Evolutionary conservation across 331 rosid species (phyloP).

Genomic region (Malus hybrid): DNA sequence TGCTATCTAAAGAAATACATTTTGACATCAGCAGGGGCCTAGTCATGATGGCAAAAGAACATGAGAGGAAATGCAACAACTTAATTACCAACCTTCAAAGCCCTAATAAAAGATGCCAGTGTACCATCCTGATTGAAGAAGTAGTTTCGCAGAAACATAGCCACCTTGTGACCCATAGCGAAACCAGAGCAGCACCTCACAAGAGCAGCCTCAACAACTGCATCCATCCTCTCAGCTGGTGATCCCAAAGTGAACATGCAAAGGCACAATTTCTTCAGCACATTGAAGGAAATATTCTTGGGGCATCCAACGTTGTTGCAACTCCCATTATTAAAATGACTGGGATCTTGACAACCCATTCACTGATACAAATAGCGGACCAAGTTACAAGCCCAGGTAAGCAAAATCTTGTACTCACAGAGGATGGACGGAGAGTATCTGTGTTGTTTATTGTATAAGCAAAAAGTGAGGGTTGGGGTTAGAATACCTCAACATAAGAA

Average conservation of each 20-base stretch:
- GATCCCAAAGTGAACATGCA: conserved; percentile 58
- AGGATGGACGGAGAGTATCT: neutral
- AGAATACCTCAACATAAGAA: conserved; percentile 71
- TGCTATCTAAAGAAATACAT: conserved; percentile 52
- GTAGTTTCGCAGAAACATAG: conserved; percentile 67
- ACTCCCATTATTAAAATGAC: conserved; percentile 80
- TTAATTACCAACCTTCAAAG: conserved; percentile 66
- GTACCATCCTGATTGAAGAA: conserved; percentile 93
- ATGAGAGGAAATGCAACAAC: neutral
- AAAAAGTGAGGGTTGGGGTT: neutral
- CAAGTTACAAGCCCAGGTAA: neutral
- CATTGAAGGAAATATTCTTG: conserved; percentile 60
- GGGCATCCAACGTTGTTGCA: conserved; percentile 74
- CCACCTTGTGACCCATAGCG: conserved; percentile 74
- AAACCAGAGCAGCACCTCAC: conserved; percentile 55
- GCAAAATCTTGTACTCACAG: neutral
- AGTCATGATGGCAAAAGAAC: conserved; percentile 4
- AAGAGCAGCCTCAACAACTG: conserved; percentile 81
- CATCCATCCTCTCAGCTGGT: conserved; percentile 84
- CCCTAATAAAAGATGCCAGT: conserved; percentile 73
- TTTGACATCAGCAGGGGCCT: conserved; percentile 8
- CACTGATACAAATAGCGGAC: conserved; percentile 40
- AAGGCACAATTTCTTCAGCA: conserved; percentile 56
- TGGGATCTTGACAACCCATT: conserved; percentile 86
- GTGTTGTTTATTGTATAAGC: neutral